Percentiles rank a stretch among this genome's conserved stretches.
Conservation (phyloP, 768 basidiomycete genomes). For the Hemileccinum impolitum region DNA sequence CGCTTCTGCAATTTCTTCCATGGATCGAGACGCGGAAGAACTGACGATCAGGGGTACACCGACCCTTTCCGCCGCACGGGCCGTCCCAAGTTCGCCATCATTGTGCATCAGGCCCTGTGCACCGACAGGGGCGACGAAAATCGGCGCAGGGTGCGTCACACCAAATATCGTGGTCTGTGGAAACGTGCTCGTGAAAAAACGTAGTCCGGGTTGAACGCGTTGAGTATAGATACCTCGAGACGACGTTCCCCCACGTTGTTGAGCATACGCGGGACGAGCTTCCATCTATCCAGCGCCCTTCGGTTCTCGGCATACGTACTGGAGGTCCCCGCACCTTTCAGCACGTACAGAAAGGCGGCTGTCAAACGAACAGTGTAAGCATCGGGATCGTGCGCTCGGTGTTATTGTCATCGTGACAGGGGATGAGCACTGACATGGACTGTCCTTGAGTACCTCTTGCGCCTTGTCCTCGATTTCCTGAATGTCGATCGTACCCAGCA, state of each 20-base stretch:
- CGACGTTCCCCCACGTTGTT: conserved; percentile 49
- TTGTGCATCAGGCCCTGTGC: conserved; percentile 50
- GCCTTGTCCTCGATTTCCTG: conserved; percentile 66
- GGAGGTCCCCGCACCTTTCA: conserved; percentile 65
- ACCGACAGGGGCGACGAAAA: conserved; percentile 55
- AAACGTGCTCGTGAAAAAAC: not conserved
- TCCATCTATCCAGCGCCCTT: conserved; percentile 52
- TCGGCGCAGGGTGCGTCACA: conserved; percentile 39
- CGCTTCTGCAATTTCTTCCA: conserved; percentile 48
- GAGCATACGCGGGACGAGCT: conserved; percentile 55
- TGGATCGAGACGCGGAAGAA: conserved; percentile 38
- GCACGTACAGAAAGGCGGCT: conserved; percentile 68
- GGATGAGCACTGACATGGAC: conserved; percentile 39
- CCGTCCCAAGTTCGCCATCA: conserved; percentile 42
- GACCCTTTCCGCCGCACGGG: conserved; percentile 43
- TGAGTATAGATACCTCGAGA: conserved; percentile 37
- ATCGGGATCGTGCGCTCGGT: too few species aligned
- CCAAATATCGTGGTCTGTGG: conserved; percentile 58
- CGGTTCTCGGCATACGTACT: conserved; percentile 64
- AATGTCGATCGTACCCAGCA: conserved; percentile 55
- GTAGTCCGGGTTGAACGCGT: too few species aligned
- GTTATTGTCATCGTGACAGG: not conserved
- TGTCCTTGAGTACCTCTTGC: conserved; percentile 54
- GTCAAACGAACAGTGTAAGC: not conserved
- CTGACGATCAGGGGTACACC: conserved; percentile 39